Percentiles rank a stretch among this genome's conserved stretches.
These are phyloP conservation scores for Cyanidioschyzon merolae DNA, from an alignment of 23 red algal species.

Conservation along the genomic window DNA sequence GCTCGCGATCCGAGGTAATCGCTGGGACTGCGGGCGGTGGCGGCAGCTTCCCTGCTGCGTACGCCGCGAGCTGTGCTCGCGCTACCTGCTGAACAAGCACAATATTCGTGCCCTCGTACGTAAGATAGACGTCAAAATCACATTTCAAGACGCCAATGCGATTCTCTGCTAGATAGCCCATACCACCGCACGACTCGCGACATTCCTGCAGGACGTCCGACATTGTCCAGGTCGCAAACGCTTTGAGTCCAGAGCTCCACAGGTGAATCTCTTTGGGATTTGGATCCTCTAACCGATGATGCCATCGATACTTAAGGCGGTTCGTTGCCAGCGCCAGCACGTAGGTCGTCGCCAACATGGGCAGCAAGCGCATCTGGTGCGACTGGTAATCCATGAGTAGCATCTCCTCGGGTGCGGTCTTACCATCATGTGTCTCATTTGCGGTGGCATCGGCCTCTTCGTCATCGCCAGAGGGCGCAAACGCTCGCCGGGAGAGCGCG, in stretches of 20 bases:
- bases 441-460: neutral
- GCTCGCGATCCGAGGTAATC: neutral
- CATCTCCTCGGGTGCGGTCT: conserved; percentile 17
- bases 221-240: conserved; percentile 79
- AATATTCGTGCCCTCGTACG: conserved; percentile 82
- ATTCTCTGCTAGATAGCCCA: conserved; percentile 66
- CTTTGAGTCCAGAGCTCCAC: conserved; percentile 65
- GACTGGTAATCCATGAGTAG: conserved; percentile 31
- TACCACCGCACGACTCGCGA: conserved; percentile 82
- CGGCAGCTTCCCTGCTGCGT: neutral
- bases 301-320: conserved; percentile 22
- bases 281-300: conserved; percentile 13
- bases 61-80: conserved; percentile 35
- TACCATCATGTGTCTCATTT: neutral
- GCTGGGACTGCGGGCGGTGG: neutral
- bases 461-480: conserved; percentile 33
- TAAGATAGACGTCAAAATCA: conserved; percentile 63
- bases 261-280: conserved; percentile 57
- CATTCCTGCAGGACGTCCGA: conserved; percentile 64
- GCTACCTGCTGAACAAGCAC: conserved; percentile 82
- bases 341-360: conserved; percentile 26
- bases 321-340: conserved; percentile 42
- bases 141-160: conserved; percentile 56
- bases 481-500: conserved; percentile 38
- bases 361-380: conserved; percentile 35